phyloP scores from a whole-genome alignment of 2,329 filamentous ascomycete species.

The Cladophialophora chaetospira region DNA sequence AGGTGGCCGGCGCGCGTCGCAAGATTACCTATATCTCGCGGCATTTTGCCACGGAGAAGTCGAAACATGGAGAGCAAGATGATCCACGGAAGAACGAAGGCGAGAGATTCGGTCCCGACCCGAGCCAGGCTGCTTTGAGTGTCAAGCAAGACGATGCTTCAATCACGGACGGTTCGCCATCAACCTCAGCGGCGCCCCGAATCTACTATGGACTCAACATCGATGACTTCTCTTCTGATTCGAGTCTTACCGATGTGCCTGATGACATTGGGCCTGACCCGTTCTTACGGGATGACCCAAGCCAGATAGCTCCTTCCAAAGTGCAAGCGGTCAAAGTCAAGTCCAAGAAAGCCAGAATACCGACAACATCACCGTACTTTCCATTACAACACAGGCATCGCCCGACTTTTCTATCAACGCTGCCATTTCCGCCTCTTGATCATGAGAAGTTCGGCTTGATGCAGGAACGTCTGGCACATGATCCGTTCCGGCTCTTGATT shows the following conservation, averaged over 20 bases:
- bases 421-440: constrained; percentile 67
- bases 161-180: constrained; percentile 19
- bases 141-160: not conserved
- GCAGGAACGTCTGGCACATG: constrained; percentile 73
- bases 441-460: constrained; percentile 72
- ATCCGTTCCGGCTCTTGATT: constrained; percentile 79
- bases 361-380: constrained; percentile 47
- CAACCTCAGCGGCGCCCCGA: constrained; percentile 20
- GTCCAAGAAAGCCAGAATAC: constrained; percentile 8
- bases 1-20: constrained; percentile 13
- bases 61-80: constrained; percentile 5
- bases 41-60: constrained; percentile 23
- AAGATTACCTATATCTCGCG: constrained; percentile 30
- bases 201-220: constrained; percentile 29
- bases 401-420: constrained; percentile 45
- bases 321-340: constrained; percentile 21
- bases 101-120: not conserved
- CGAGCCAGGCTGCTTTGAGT: not conserved
- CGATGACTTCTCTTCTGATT: constrained; percentile 39
- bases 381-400: constrained; percentile 34
- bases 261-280: constrained; percentile 36
- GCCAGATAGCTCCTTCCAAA: constrained; percentile 8
- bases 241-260: constrained; percentile 40
- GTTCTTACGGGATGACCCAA: constrained; percentile 9
- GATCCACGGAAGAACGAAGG: not conserved